Base-by-base conservation (phyloP, 2,329 filamentous ascomycete species). In the Fusarium floridanum region DNA sequence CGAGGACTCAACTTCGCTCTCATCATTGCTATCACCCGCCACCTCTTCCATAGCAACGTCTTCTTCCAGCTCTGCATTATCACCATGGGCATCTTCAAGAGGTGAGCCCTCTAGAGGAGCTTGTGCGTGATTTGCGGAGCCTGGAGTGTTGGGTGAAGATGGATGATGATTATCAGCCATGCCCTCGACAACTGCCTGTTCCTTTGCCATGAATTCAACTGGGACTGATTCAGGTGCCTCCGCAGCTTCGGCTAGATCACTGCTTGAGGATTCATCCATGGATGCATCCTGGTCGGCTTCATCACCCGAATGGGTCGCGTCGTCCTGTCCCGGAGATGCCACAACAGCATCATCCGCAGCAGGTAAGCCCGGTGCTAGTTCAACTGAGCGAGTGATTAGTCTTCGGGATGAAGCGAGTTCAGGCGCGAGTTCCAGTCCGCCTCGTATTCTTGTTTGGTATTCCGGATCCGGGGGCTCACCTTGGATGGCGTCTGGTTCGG, bases 1-100 rank as follows among this genome's bases (percentile, higher is more conserved):
- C 3, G 88, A 88, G 27, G 71, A 76, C 29, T 78, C 76, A 27
- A 24, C 37, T 14, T 67, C 70, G 14, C 70, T 77, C 53, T 83
- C 85, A 34, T 76, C 72, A 37, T 69, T 65, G 39, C 74, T 75
- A 5, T 66, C 76, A 56, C 70, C 70, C 14, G 53, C 67, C 36
- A 61, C 75, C 43, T 77, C 76, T 14, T 77, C 77, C 77, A 79
- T 79, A 22, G 62, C 75, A 55, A 74, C 67, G 37, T 79, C 77
- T 24, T 71, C 69, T 32, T 76, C 76, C 11, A 53, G 55, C 29
- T 76, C 70, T 34, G 60, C 55, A 32, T 48, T 59, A 34, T 66
- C 61, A 32, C 55, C 55, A 22, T 50, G 22, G 16, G 14, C 61
- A 55, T 64, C 37, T 39, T 63, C 43, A 20, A 20, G 45, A 37